Conservation (phyloP, 306 rosid genomes). For the Albizia julibrissin region DNA sequence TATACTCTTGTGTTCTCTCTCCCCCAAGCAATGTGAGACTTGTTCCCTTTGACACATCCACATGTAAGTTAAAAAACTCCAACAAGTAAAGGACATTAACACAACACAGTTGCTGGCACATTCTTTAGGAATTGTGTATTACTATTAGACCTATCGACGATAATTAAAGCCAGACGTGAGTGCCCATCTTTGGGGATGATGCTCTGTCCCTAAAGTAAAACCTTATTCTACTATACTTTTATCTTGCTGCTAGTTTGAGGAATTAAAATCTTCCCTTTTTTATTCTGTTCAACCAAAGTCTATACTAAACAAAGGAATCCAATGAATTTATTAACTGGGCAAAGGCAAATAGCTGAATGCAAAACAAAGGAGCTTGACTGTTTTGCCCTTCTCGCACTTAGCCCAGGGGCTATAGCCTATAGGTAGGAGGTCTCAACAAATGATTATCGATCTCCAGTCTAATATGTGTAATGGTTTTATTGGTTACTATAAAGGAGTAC, state of each 20-base stretch:
- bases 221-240: not conserved
- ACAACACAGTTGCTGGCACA: not conserved
- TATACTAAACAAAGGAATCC: not conserved
- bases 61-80: too few relatives aligned
- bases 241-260: not conserved
- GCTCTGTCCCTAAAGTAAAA: not conserved
- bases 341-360: too few relatives aligned
- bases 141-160: not conserved
- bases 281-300: not conserved
- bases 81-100: not conserved
- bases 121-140: not conserved
- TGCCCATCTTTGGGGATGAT: constrained; percentile 16
- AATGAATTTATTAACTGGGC: not conserved
- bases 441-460: not conserved
- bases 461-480: not conserved
- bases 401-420: too few relatives aligned
- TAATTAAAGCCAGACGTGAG: not conserved
- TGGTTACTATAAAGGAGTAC: too few relatives aligned
- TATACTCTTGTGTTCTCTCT: too few relatives aligned
- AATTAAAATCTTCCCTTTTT: not conserved
- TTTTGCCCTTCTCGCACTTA: not conserved
- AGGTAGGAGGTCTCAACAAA: not conserved
- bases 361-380: not conserved
- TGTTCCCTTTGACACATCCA: too few relatives aligned
- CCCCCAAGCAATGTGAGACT: too few relatives aligned